A percentile compares a stretch with the other conserved stretches of the same genome.
Evolutionary conservation across 345 rosid genomes (phyloP).

Genomic region (Triadica sebifera): DNA sequence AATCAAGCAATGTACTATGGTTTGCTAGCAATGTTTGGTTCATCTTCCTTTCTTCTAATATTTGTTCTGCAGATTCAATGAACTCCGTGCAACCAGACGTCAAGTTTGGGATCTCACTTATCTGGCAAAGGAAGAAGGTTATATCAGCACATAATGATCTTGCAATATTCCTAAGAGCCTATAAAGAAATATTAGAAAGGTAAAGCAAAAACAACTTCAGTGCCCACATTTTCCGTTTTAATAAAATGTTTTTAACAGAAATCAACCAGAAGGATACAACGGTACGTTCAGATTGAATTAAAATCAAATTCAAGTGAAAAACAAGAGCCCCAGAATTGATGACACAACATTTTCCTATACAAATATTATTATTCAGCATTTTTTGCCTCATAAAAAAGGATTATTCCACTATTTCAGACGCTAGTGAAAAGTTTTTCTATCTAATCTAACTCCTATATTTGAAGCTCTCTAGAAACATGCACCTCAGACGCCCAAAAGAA

Average conservation of each 20-base stretch:
- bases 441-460: background rate
- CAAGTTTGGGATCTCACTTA: slow-evolving; percentile 66
- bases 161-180: background rate
- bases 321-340: too few relatives aligned
- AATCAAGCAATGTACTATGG: slow-evolving; percentile 90
- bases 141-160: background rate
- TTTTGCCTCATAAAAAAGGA: too few relatives aligned
- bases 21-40: slow-evolving; percentile 83
- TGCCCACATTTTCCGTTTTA: background rate
- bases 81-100: slow-evolving; percentile 92
- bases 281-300: background rate
- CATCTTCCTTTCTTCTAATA: slow-evolving; percentile 92
- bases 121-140: slow-evolving; percentile 44
- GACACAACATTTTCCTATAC: too few relatives aligned
- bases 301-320: background rate
- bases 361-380: too few relatives aligned
- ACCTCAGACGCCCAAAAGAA: background rate
- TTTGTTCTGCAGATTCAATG: slow-evolving; percentile 75
- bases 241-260: background rate
- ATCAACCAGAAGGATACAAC: background rate
- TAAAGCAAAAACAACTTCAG: background rate
- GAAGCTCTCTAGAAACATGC: background rate
- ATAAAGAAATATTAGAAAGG: background rate
- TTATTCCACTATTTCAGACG: background rate
- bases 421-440: background rate